Percentiles rank a stretch among this genome's conserved stretches.
These are phyloP conservation scores for Stagonosporopsis cucurbitacearum DNA, from an alignment of 2,329 filamentous ascomycete genomes.

Conservation along the genomic window DNA sequence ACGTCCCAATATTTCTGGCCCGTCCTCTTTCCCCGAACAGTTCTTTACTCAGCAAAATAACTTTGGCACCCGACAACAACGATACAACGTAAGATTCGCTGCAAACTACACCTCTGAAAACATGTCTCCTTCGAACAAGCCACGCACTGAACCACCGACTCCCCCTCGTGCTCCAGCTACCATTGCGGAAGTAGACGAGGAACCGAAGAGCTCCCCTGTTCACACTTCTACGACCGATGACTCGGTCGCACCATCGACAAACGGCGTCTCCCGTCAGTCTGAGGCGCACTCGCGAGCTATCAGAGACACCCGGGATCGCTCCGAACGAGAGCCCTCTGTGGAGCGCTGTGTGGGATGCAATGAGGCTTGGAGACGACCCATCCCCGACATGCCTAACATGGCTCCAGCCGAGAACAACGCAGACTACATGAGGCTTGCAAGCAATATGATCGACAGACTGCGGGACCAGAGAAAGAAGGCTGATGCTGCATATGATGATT, in stretches of 20 bases:
- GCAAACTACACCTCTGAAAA: conserved; percentile 28
- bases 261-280: conserved; percentile 5
- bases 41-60: conserved; percentile 17
- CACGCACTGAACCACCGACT: conserved; percentile 25
- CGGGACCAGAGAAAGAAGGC: conserved; percentile 25
- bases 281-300: conserved; percentile 9
- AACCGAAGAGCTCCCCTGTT: conserved; percentile 8
- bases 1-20: conserved; percentile 11
- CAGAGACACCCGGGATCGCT: conserved; percentile 10
- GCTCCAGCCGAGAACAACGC: conserved; percentile 25
- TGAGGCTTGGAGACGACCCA: conserved; percentile 30
- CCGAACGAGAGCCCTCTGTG: conserved; percentile 24
- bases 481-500: conserved; percentile 27
- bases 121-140: conserved; percentile 29
- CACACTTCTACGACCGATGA: conserved; percentile 19
- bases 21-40: conserved; percentile 14
- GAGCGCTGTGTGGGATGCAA: conserved; percentile 30
- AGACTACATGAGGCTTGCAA: conserved; percentile 21
- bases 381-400: conserved; percentile 22
- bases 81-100: conserved; percentile 37
- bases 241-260: conserved; percentile 3
- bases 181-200: conserved; percentile 15
- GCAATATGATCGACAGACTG: conserved; percentile 26
- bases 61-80: conserved; percentile 28
- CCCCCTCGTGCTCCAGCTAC: conserved; percentile 10